Conservation (phyloP, 2,329 filamentous ascomycete genomes). For the Fusarium sp. region DNA sequence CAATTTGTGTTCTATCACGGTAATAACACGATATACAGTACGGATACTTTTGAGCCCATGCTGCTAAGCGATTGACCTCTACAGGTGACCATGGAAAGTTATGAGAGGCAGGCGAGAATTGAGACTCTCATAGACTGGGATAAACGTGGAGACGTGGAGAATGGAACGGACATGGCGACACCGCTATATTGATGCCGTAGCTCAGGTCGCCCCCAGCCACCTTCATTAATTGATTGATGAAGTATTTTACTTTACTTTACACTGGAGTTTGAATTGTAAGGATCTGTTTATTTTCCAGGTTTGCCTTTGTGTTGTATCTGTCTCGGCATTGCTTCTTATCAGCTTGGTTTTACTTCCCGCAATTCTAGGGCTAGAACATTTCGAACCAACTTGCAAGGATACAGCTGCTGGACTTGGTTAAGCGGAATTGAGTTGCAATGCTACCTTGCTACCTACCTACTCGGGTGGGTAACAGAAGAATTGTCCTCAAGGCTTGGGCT, state of each 20-base stretch:
- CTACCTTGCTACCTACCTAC: background rate
- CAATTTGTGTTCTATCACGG: background rate
- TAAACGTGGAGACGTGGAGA: constrained; percentile 44
- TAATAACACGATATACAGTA: background rate
- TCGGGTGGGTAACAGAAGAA: too few relatives aligned
- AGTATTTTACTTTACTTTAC: background rate
- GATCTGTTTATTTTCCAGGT: constrained; percentile 15
- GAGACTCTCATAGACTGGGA: constrained; percentile 30
- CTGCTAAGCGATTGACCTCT: background rate
- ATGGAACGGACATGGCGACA: constrained; percentile 35
- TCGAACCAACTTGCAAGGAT: constrained; percentile 17
- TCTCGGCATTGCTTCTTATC: constrained; percentile 13
- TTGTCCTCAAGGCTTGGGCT: too few relatives aligned
- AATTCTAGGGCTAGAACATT: constrained; percentile 30
- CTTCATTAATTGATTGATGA: background rate
- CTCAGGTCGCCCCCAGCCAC: background rate
- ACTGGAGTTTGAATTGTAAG: background rate
- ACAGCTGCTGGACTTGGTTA: constrained; percentile 3
- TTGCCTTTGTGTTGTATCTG: constrained; percentile 1
- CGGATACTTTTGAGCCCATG: background rate
- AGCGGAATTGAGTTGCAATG: constrained; percentile 35
- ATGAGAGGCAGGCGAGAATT: constrained; percentile 1
- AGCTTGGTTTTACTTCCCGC: constrained; percentile 6
- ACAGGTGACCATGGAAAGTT: background rate
- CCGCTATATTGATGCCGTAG: constrained; percentile 32